Evolutionary conservation across 2,329 filamentous ascomycete species (phyloP).

Genomic region (Aspergillaceae sp.): DNA sequence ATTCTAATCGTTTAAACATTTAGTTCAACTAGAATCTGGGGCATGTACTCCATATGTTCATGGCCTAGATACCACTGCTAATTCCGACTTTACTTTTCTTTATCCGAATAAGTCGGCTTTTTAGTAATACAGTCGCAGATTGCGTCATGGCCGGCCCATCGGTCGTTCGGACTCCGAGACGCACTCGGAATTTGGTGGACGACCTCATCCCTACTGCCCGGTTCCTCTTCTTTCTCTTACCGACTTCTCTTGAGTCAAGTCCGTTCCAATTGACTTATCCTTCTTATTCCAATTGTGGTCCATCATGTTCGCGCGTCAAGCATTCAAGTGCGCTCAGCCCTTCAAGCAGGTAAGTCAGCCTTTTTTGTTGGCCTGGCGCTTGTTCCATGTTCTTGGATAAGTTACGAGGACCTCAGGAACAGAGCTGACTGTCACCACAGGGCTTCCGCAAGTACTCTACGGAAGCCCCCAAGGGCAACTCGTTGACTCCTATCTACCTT

Average conservation of each 20-base stretch:
- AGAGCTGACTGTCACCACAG: conserved; percentile 30
- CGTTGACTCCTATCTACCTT: conserved; percentile 51
- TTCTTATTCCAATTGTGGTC: conserved; percentile 7
- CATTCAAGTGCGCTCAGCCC: conserved; percentile 56
- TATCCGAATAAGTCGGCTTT: too few species aligned
- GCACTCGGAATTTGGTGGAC: conserved; percentile 4
- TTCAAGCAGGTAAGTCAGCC: conserved; percentile 51
- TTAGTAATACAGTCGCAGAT: conserved; percentile 7
- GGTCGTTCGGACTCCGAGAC: conserved; percentile 5
- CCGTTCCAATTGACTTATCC: background rate
- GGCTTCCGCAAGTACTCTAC: conserved; percentile 67
- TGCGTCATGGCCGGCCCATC: conserved; percentile 20
- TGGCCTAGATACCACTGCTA: too few species aligned
- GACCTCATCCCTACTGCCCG: conserved; percentile 6
- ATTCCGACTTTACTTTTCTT: too few species aligned
- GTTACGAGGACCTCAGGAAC: background rate
- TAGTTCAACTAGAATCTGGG: too few species aligned
- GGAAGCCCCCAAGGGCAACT: conserved; percentile 43
- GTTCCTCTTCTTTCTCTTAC: conserved; percentile 1
- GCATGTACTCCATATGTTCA: too few species aligned
- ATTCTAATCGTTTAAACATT: too few species aligned
- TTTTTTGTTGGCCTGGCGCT: background rate
- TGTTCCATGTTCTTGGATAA: too few species aligned
- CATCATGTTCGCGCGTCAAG: conserved; percentile 60
- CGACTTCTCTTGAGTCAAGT: background rate